Evolutionary conservation across 441 rosid species (phyloP), one percentile per base, ranked within the genome.

Genomic region (Aquilaria agallochum): DNA sequence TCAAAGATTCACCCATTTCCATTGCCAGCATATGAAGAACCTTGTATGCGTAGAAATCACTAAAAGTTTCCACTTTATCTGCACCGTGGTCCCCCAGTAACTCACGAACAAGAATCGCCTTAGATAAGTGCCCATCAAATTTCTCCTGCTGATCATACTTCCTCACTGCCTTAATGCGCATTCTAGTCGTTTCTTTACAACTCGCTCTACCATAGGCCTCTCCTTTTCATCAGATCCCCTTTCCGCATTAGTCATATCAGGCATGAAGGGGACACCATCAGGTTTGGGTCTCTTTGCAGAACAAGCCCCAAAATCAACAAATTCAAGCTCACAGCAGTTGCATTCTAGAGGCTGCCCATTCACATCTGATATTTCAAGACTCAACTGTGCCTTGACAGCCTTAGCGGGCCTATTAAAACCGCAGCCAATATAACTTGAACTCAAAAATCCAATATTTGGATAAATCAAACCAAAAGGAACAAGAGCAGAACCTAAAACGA

Each of bases 391-490:
- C 46, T 45, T 73, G 46, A 70, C 55, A n/a, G 33, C 60, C 47
- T 67, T 70, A 56, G 48, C 57, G 44, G 60, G 50, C 46, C 58
- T 60, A 44, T 45, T 54, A 11, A 53, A 8, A 50, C 31, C 46
- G 4, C 10, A 49, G n/a, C 31, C 53, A 32, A 3, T n/a, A 55
- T 74, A 58, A 44, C 67, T 14, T 53, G 59, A 70, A 0, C 83
- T 70, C 0, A 60, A 72, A 59, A 89, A 40, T 42, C 78, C 86
- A 44, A 95, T 80, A n/a, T 63, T 60, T 1, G 97, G 97, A 72
- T 87, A 92, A 67, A 95, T 80, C 68, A 95, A 80, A 53, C 88
- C 96, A 64, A 95, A 89, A 40, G 94, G 92, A 73, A 89, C 72
- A 4, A 88, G 46, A 12, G 78, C 75, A 50, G 96, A 75, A 64